These are phyloP conservation scores for Nephelium lappaceum DNA, from an alignment of 345 rosid genomes.

Conservation along the genomic window DNA sequence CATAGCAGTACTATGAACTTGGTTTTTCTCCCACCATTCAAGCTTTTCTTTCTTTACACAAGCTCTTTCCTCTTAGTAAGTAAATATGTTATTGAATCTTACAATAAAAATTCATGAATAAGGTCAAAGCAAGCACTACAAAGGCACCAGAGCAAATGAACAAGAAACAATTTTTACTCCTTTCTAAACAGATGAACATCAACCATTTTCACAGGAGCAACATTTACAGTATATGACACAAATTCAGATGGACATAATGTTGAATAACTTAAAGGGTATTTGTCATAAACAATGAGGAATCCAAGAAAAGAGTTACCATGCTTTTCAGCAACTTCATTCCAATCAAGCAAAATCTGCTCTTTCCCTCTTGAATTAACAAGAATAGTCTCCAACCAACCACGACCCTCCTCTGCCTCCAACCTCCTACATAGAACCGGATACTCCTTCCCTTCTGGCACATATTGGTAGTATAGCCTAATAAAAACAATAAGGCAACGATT, in stretches of 20 bases:
- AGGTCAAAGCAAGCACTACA: not conserved
- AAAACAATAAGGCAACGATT: not conserved
- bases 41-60: not conserved
- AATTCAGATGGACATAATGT: not conserved
- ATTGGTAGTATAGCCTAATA: constrained; percentile 69
- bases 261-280: not conserved
- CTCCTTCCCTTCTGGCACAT: constrained; percentile 80
- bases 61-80: not conserved
- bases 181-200: not conserved
- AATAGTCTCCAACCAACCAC: constrained; percentile 44
- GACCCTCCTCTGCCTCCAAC: constrained; percentile 27
- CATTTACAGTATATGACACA: not conserved
- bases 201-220: not conserved
- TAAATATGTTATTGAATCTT: not conserved
- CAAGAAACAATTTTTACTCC: not conserved
- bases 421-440: constrained; percentile 81
- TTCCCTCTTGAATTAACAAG: constrained; percentile 29
- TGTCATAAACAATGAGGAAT: not conserved
- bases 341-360: constrained; percentile 86
- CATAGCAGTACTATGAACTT: not conserved
- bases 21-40: not conserved
- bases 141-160: not conserved
- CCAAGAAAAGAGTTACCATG: constrained; percentile 46
- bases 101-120: not conserved
- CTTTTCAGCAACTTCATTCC: constrained; percentile 84